phyloP scores from a whole-genome alignment of 2,329 filamentous ascomycete species.

The Balansia obtecta region DNA sequence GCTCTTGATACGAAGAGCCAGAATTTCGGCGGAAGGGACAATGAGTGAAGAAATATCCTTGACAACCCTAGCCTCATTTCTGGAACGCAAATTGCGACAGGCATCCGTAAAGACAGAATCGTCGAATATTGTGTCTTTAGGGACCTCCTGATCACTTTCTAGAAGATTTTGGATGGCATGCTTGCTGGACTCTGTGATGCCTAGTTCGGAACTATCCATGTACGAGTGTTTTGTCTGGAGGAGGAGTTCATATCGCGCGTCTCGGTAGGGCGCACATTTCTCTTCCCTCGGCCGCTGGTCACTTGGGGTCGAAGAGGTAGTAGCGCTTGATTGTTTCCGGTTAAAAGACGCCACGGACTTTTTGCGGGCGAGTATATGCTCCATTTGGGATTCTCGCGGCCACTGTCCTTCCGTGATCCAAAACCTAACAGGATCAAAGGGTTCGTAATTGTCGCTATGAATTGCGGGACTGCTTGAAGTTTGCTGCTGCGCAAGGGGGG shows the following conservation, averaged over 20 bases:
- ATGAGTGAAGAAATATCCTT: constrained; percentile 24
- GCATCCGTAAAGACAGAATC: constrained; percentile 23
- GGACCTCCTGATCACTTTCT: constrained; percentile 16
- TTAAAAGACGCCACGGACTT: not conserved
- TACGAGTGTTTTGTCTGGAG: not conserved
- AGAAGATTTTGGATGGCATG: constrained; percentile 18
- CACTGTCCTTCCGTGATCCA: constrained; percentile 8
- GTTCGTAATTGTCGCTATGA: not conserved
- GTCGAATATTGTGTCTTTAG: constrained; percentile 22
- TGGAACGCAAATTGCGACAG: constrained; percentile 21
- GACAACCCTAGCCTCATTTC: constrained; percentile 23
- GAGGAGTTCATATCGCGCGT: constrained; percentile 3
- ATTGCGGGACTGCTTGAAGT: not conserved
- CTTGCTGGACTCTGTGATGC: constrained; percentile 20
- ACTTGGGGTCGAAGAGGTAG: constrained; percentile 17
- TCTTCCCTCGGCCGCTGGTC: constrained; percentile 25
- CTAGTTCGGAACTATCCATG: constrained; percentile 12
- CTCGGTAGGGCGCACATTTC: constrained; percentile 24
- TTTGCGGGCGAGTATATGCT: not conserved
- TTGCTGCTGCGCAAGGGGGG: not conserved
- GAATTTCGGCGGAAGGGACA: constrained; percentile 25
- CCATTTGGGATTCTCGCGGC: constrained; percentile 2
- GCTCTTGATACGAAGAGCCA: constrained; percentile 17
- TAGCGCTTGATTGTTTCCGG: constrained; percentile 4
- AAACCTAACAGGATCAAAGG: constrained; percentile 1